Evolutionary conservation across 805 yeast genomes (phyloP), one percentile per base, ranked within the genome.

Genomic region (Lipomyces orientalis): DNA sequence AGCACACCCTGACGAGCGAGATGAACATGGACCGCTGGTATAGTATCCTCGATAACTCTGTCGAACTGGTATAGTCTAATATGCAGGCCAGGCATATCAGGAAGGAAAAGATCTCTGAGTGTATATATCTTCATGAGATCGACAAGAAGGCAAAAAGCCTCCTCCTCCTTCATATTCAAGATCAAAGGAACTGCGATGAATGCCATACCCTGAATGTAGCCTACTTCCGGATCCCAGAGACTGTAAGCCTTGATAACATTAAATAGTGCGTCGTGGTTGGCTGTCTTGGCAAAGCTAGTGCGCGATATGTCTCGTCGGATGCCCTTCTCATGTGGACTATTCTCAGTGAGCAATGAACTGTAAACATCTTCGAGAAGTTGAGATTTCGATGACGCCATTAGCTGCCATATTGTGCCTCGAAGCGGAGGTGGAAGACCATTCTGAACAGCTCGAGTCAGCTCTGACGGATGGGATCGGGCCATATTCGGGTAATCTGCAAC

Each of bases 191-290:
- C 92, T 0, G 91, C 86, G 56, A 95, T 86, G 75, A 95, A 95
- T 1, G 97, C 97, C 97, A 95, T 93, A 7, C 99, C 98, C 79
- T 95, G 99, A 1, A 98, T 95, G 75, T 95, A 95, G 0, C 99
- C 99, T 61, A 95, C 97, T 61, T 93, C 98, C 0, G 90, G 87
- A 77, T 95, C 98, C 76, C 86, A 89, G 59, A 91, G 79, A 29
- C 95, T 87, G 79, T 94, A 95, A 0, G 93, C 93, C 75, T 90
- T 90, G 69, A 95, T 85, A 35, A 95, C 88, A 65, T 88, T 87
- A 75, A 82, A 90, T 46, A 95, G 80, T 60, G 91, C 87, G 43
- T 85, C 88, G 12, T 83, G 80, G 73, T 88, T 88, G 61, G 87
- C 86, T 34, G 82, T 83, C 66, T 91, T 86, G 68, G 90, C 89